A percentile compares a stretch with the other conserved stretches of the same genome.
Evolutionary conservation across 2,329 filamentous ascomycete species (phyloP).

Genomic region (Xylariaceae sp.): DNA sequence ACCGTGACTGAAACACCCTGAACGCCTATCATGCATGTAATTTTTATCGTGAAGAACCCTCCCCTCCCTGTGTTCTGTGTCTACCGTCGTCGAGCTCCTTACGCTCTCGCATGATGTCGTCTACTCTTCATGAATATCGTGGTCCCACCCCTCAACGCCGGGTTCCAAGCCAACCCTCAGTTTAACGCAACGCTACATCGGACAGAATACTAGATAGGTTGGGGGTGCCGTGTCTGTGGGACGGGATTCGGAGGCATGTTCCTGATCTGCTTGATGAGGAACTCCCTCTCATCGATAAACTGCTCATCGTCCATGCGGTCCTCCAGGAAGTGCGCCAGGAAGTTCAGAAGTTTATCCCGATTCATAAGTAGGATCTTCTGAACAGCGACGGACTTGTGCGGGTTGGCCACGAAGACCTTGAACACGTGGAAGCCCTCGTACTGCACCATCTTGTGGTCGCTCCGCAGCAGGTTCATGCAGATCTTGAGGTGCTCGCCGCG

Average conservation of each 20-base stretch:
- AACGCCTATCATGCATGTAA: slow-evolving; percentile 35
- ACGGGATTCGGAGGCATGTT: slow-evolving; percentile 60
- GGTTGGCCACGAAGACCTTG: slow-evolving; percentile 98
- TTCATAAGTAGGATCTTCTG: slow-evolving; percentile 97
- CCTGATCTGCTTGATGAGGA: slow-evolving; percentile 89
- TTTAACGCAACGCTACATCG: not conserved
- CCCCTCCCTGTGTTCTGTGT: slow-evolving; percentile 12
- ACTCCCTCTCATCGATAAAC: slow-evolving; percentile 96
- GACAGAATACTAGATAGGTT: slow-evolving; percentile 24
- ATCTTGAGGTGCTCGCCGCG: slow-evolving; percentile 94
- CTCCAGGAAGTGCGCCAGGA: slow-evolving; percentile 86
- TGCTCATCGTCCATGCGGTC: slow-evolving; percentile 96
- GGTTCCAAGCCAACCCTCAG: not conserved
- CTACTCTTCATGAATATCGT: slow-evolving; percentile 7
- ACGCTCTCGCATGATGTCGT: slow-evolving; percentile 6
- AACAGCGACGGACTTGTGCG: slow-evolving; percentile 94
- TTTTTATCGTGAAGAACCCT: slow-evolving; percentile 25
- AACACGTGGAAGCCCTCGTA: slow-evolving; percentile 99
- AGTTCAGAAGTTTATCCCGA: slow-evolving; percentile 81
- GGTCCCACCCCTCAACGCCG: not conserved
- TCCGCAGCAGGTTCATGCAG: slow-evolving; percentile 93
- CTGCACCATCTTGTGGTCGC: slow-evolving; percentile 98
- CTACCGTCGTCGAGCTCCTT: not conserved
- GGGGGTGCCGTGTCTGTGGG: slow-evolving; percentile 43
- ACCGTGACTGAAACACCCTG: slow-evolving; percentile 21